Conservation (phyloP, 768 basidiomycete genomes). For the Amanita muscaria region DNA sequence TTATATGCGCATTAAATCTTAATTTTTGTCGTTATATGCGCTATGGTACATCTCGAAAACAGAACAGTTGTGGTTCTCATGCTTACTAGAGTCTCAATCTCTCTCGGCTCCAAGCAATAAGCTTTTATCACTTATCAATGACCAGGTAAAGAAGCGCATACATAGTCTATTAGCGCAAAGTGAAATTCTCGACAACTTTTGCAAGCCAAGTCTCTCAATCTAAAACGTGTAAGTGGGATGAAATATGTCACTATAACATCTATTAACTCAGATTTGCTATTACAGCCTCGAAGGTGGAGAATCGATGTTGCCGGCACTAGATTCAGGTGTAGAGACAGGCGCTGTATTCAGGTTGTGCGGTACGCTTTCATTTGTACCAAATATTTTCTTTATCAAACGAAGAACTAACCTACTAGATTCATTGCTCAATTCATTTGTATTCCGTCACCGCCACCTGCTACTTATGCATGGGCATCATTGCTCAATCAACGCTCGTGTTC, state of each 20-base stretch:
- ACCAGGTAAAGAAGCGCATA: slow-evolving; percentile 42
- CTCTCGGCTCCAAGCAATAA: slow-evolving; percentile 27
- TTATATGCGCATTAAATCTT: not conserved
- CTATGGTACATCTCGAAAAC: slow-evolving; percentile 68
- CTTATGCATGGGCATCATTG: not conserved
- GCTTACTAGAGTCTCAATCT: slow-evolving; percentile 63
- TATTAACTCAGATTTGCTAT: slow-evolving; percentile 23
- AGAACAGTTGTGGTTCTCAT: slow-evolving; percentile 84
- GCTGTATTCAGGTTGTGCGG: not conserved
- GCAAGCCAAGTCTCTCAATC: slow-evolving; percentile 81
- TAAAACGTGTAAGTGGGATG: slow-evolving; percentile 49
- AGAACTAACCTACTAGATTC: slow-evolving; percentile 60
- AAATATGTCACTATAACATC: not conserved
- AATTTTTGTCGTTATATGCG: not conserved
- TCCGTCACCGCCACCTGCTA: not conserved
- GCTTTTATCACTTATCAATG: slow-evolving; percentile 19
- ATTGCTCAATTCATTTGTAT: slow-evolving; percentile 36
- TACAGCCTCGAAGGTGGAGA: slow-evolving; percentile 91
- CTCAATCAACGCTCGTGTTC: too few relatives aligned
- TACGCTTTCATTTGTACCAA: too few relatives aligned
- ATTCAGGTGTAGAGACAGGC: slow-evolving; percentile 37
- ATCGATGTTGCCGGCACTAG: slow-evolving; percentile 86
- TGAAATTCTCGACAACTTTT: slow-evolving; percentile 82
- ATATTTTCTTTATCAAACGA: not conserved
- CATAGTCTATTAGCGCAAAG: slow-evolving; percentile 63